These are phyloP conservation scores for Fomitopsis pulvina DNA, from an alignment of 768 basidiomycete species.

Conservation along the genomic window DNA sequence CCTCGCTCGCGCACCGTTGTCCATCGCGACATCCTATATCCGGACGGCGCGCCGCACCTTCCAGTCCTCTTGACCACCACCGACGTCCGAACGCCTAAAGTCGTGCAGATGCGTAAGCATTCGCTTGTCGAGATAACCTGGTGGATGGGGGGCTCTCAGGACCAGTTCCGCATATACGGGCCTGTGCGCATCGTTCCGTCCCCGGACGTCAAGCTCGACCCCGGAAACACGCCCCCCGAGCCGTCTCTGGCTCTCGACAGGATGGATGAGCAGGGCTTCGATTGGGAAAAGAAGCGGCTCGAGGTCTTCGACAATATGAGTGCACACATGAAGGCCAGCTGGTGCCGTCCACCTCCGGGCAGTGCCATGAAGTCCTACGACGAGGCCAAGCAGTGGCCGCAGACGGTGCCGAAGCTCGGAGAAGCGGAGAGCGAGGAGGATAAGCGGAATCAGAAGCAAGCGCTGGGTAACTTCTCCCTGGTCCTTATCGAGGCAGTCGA, in stretches of 20 bases:
- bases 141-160: constrained; percentile 62
- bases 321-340: constrained; percentile 59
- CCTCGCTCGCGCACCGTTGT: constrained; percentile 64
- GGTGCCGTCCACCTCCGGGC: constrained; percentile 67
- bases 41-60: constrained; percentile 34
- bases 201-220: constrained; percentile 5
- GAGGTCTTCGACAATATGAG: constrained; percentile 55
- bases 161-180: constrained; percentile 72
- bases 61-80: constrained; percentile 66
- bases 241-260: constrained; percentile 8
- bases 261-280: constrained; percentile 27
- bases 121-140: constrained; percentile 57
- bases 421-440: constrained; percentile 33
- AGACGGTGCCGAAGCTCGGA: constrained; percentile 41
- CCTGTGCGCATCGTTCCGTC: constrained; percentile 39
- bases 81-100: constrained; percentile 72
- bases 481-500: constrained; percentile 63
- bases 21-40: constrained; percentile 51
- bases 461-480: constrained; percentile 64
- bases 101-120: constrained; percentile 43
- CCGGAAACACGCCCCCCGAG: constrained; percentile 6
- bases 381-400: constrained; percentile 58
- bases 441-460: constrained; percentile 41
- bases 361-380: constrained; percentile 43
- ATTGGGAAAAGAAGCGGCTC: constrained; percentile 65